Conservation (phyloP, 805 yeast genomes). For the Suhomyces sp. region DNA sequence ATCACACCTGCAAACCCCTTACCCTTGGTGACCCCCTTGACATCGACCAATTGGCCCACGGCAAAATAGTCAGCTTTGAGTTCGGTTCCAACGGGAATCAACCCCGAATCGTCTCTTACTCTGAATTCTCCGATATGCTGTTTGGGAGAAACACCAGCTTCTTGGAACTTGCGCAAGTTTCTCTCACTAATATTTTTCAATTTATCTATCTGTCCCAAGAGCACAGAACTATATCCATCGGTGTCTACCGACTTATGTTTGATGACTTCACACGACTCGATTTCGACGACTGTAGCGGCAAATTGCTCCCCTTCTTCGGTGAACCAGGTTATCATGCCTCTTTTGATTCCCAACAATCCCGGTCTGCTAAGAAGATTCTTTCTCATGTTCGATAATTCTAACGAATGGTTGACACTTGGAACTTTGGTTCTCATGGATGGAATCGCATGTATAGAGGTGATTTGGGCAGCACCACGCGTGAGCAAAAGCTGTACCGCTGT, state of each 20-base stretch:
- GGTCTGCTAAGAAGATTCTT: slow-evolving; percentile 74
- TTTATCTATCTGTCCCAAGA: slow-evolving; percentile 79
- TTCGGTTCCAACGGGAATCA: slow-evolving; percentile 75
- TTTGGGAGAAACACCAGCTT: slow-evolving; percentile 85
- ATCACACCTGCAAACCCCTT: slow-evolving; percentile 98
- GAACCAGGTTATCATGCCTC: slow-evolving; percentile 88
- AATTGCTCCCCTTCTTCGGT: slow-evolving; percentile 65
- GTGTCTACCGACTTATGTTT: slow-evolving; percentile 65
- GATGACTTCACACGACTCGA: slow-evolving; percentile 85
- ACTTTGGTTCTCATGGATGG: slow-evolving; percentile 48
- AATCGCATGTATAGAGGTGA: slow-evolving; percentile 51
- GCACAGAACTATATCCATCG: slow-evolving; percentile 83
- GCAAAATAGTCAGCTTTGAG: slow-evolving; percentile 81
- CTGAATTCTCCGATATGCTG: slow-evolving; percentile 72
- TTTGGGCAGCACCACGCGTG: slow-evolving; percentile 34
- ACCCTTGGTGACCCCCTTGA: slow-evolving; percentile 79
- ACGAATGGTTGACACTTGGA: slow-evolving; percentile 62
- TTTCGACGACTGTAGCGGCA: slow-evolving; percentile 86
- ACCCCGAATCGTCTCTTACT: slow-evolving; percentile 62
- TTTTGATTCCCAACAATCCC: slow-evolving; percentile 79
- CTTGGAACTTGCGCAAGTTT: slow-evolving; percentile 70
- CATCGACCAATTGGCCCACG: slow-evolving; percentile 80
- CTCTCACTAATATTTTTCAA: slow-evolving; percentile 49
- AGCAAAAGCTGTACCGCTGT: background rate
- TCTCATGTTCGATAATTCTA: slow-evolving; percentile 67